Base-by-base conservation (phyloP, 257 asterid species). In the Petunia axillaris region DNA sequence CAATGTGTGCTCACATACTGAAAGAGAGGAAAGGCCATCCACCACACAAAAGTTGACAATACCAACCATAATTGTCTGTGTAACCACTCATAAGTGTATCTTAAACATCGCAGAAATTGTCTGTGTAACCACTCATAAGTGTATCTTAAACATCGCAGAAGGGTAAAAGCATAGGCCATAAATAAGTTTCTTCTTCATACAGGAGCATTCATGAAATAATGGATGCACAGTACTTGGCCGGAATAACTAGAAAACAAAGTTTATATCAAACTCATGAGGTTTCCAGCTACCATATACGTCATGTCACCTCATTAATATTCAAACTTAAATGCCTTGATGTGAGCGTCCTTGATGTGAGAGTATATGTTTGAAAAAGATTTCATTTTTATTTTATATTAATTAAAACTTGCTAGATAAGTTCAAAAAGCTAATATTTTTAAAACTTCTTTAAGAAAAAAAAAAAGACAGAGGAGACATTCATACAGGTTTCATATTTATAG, bases 241-340 rank as follows among this genome's bases (percentile, higher is more conserved):
- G 55, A 67, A 8, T 67, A 67, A 67, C 75, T 67, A 16, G 75
- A 67, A 67, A 67, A n/a, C 8, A 67, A 67, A 67, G 54, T n/a
- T 67, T 67, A 67, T 67, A 67, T 43, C 75, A 3, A 67, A 67
- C 41, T 67, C 55, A 67, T 67, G 75, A 15, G 44, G 75, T 14
- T 41, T 66, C 75, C 54, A 41, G 54, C 75, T 6, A 66, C 40
- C 6, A 15, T 66, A 66, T 14, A n/a, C 36, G 5, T 2, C 55
- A 50, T 50, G 55, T 15, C 53, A 67, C 75, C 55, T 67, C 55
- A 67, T 43, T 43, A 67, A 67, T 43, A 67, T 43, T 43, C 75
- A 67, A 67, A 67, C 15, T 67, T 25, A 25, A 43, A 4, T 67
- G 35, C 53, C 75, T 67, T 4, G n/a, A 67, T 50, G 75, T n/a